A percentile compares a stretch with the other conserved stretches of the same genome.
Conservation (phyloP, 2,329 filamentous ascomycete species). For the Hypoxylon rubiginosum region DNA sequence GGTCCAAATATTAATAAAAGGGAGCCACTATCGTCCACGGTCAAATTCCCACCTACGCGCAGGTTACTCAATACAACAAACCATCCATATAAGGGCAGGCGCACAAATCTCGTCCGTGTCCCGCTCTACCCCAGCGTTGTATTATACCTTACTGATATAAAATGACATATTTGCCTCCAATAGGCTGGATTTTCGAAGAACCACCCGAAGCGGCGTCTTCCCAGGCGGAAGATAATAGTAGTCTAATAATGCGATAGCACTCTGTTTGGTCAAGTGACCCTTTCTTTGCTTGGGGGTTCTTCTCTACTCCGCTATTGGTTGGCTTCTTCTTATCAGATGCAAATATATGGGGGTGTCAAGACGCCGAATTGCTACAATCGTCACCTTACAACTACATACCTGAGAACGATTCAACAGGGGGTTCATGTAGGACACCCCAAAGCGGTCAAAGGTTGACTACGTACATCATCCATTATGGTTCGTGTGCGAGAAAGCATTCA, state of each 20-base stretch:
- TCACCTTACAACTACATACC: slow-evolving; percentile 20
- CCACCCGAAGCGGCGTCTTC: background rate
- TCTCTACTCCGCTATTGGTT: slow-evolving; percentile 17
- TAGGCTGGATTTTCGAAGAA: background rate
- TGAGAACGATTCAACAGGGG: slow-evolving; percentile 32
- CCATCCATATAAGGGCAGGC: slow-evolving; percentile 1
- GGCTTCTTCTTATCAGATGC: slow-evolving; percentile 34
- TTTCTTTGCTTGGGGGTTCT: slow-evolving; percentile 19
- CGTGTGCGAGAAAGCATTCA: slow-evolving; percentile 19
- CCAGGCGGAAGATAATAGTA: slow-evolving; percentile 6
- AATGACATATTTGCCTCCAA: slow-evolving; percentile 12
- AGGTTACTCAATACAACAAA: slow-evolving; percentile 16
- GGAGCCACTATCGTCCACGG: slow-evolving; percentile 19
- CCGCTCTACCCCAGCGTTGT: slow-evolving; percentile 10
- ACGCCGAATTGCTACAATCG: slow-evolving; percentile 31
- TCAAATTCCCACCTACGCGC: slow-evolving; percentile 9
- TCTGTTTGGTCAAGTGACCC: slow-evolving; percentile 2
- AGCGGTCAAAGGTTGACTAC: slow-evolving; percentile 36
- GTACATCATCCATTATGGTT: slow-evolving; percentile 17
- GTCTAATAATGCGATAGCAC: slow-evolving; percentile 12
- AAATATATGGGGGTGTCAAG: slow-evolving; percentile 20
- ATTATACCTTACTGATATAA: slow-evolving; percentile 28
- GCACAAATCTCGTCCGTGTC: slow-evolving; percentile 15
- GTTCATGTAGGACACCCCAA: slow-evolving; percentile 25
- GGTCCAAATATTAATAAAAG: slow-evolving; percentile 27